Evolutionary conservation across 2,329 filamentous ascomycete genomes (phyloP), one percentile per base, ranked within the genome.

Genomic region (Tolypocladium tropicale): DNA sequence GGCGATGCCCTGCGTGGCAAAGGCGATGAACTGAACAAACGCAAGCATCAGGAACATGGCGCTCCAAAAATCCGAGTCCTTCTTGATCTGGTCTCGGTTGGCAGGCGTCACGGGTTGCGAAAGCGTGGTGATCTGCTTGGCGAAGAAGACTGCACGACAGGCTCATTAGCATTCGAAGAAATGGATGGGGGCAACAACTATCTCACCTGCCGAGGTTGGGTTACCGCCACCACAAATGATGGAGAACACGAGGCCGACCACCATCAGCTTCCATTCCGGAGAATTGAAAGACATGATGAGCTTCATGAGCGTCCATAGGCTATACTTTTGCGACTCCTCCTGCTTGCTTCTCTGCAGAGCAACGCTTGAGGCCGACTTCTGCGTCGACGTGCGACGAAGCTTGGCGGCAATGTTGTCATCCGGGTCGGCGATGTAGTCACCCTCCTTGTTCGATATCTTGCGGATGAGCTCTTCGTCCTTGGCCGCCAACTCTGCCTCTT

Each of bases 1-100:
- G 2, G 85, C 76, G 53, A 88, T 64, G 53, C 90, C 90, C 65
- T 93, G 88, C 6, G 74, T 70, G 23, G 79, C 70, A 63, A 88
- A 90, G 6, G 85, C 78, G 55, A 92, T 69, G 57, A 95, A 82
- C 66, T 88, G 82, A 11, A 88, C 83, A 55, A 90, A 71, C 3
- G 84, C 91, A 55, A 96, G 78, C 80, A 95, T 91, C 60, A 92
- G 79, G 70, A 87, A 96, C 90, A 96, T 95, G 64, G 85, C 74
- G 56, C 84, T 85, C 90, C 90, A 96, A 69, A 96, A 96, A 66
- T 90, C 83, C 23, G 88, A 85, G 57, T 93, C 81, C 21, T 79
- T 76, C 61, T 86, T 82, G 54, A 95, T 78, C 55, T 83, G 71
- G 33, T 67, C 71, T 46, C 76, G 82, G 68, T 78, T 77, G 37